Evolutionary conservation across 2,329 filamentous ascomycete genomes (phyloP), one percentile per base, ranked within the genome.

Genomic region (Aureobasidium uvarum): DNA sequence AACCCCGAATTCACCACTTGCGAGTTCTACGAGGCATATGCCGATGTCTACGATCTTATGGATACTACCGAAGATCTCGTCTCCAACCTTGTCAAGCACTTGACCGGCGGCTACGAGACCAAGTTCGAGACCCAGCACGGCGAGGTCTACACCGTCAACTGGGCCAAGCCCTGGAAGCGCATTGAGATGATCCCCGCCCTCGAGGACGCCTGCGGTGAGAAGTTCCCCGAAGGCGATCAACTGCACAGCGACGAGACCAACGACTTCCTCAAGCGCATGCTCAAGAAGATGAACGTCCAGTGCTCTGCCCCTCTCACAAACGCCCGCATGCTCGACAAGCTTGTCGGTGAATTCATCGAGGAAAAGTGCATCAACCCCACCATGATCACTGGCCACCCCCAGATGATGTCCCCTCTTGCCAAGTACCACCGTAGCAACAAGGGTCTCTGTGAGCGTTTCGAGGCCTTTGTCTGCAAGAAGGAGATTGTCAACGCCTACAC

Each of bases 1-100:
- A 99, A 98, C 82, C 95, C 91, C 45, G 95, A 99, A 77, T 99
- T 99, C 82, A 99, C 95, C 50, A 96, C 92, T 31, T 91, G 92
- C 77, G 95, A 99, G 78, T 98, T 98, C 81, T 99, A 99, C 80
- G 88, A 90, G 85, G 94, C 95, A 3, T 98, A 77, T 65, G 77
- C 81, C 43, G 92, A 96, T 78, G 86, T 96, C 71, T 90, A 96
- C 77, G 95, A 98, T 75, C 82, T 97, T 67, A 92, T 96, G 89
- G 81, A 90, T 67, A 85, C 92, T 74, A 98, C 95, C 1, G 95
- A 99, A 78, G 93, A 97, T 75, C 88, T 99, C 36, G 89, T 99
- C 54, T 93, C 91, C 38, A 86, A 89, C 46, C 84, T 98, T 6
- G 94, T 97, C 75, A 93, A 96, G 85, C 84, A 92, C 69, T 80